Evolutionary conservation across 2,329 filamentous ascomycete species (phyloP), one percentile per base, ranked within the genome.

Genomic region (Monilinia laxa): DNA sequence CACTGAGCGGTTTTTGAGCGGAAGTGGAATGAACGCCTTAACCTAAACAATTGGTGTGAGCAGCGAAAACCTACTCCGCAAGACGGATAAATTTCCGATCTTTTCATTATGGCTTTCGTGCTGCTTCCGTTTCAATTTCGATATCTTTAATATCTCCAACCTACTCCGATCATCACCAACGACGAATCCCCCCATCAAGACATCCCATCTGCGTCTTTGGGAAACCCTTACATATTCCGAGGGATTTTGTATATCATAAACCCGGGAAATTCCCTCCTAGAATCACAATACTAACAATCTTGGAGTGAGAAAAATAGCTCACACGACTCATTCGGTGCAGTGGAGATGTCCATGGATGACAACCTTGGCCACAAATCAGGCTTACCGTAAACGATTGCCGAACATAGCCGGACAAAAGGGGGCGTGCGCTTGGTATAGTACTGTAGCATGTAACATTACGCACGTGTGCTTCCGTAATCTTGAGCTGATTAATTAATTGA

Each of bases 301-400:
- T 18, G 25, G n/a, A 47, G 7, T 3, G 28, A 49, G 18, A 20
- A 23, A 47, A 59, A 59, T 60, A 7, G 57, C 57, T 60, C 57
- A 60, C 57, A 60, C 57, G 45, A 60, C 45, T 23, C 12, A 25
- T 60, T 49, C 18, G 28, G 42, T 18, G 57, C 20, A 60, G 28
- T 35, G 28, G 28, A 49, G 28, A 49, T 16, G 10, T 35, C 42
- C 10, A 23, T 60, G 18, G 14, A 47, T n/a, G 25, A 31, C 25
- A 4, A 25, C 51, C 57, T 60, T 60, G 57, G 42, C 28, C 18
- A 20, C 11, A 7, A 35, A n/a, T 25, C 23, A 35, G 28, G 20
- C 28, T 25, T 16, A 25, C n/a, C 10, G 4, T 28, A 18, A 60
- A 3, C 49, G 12, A 60, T 60, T 60, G 20, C 58, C 58, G 58